Conservation (phyloP, 345 rosid species). For the Stellera chamaejasme region DNA sequence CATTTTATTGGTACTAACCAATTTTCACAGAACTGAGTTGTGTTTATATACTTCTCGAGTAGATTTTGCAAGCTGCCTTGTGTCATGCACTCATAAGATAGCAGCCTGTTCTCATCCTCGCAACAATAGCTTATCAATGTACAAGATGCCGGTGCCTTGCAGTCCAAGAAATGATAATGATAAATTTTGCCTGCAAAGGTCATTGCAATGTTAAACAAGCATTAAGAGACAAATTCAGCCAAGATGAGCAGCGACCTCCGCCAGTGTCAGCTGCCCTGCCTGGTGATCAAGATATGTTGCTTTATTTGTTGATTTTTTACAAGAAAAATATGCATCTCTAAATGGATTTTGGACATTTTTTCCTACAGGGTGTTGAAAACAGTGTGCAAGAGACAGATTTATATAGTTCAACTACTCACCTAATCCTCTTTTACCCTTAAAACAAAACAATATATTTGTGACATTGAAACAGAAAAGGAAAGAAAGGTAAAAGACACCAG, state of each 20-base stretch:
- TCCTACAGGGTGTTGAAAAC: no score
- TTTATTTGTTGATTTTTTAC: constrained; percentile 4
- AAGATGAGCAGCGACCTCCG: constrained; percentile 26
- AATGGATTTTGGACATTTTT: no score
- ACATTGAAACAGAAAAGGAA: no score
- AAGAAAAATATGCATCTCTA: no score
- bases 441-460: no score
- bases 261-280: constrained; percentile 11
- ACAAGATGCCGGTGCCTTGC: constrained; percentile 55
- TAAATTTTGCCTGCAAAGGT: constrained; percentile 52
- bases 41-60: constrained; percentile 35
- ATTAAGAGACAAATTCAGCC: no score
- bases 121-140: constrained; percentile 74
- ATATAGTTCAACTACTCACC: no score
- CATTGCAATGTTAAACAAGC: background rate
- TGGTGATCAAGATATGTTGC: constrained; percentile 7
- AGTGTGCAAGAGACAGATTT: no score
- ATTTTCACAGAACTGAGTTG: no score
- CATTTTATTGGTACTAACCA: no score
- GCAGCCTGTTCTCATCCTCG: constrained; percentile 61
- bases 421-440: no score
- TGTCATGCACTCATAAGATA: constrained; percentile 77
- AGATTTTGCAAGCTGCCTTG: constrained; percentile 75
- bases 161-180: constrained; percentile 57
- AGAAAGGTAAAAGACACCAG: no score